Evolutionary conservation across 345 rosid species (phyloP).

Genomic region (Eucalyptus curtisii): DNA sequence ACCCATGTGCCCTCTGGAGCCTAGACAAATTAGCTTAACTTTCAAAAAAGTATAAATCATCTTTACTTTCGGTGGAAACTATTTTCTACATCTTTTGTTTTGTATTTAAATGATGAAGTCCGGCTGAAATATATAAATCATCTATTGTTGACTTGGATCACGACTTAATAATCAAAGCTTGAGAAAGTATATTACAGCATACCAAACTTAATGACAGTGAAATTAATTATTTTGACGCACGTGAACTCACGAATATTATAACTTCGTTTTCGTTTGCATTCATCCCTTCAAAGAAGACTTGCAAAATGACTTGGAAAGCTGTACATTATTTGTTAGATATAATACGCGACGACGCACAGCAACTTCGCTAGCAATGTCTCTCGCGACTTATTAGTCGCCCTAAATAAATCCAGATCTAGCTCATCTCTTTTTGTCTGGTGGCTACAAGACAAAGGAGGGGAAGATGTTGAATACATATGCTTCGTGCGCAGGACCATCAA

Average conservation of each 20-base stretch:
- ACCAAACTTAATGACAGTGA: background rate
- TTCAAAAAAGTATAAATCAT: background rate
- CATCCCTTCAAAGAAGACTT: background rate
- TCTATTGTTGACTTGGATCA: background rate
- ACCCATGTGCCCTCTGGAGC: background rate
- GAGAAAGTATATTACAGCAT: background rate
- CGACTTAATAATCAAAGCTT: background rate
- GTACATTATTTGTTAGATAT: no score
- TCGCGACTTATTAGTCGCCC: background rate
- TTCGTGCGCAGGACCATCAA: background rate
- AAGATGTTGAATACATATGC: background rate
- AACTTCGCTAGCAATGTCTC: background rate
- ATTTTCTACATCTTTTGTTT: background rate
- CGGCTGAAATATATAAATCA: background rate
- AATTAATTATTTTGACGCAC: background rate
- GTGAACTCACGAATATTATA: background rate
- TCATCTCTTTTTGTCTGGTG: background rate
- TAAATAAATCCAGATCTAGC: background rate
- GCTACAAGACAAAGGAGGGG: background rate
- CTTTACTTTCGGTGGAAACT: background rate
- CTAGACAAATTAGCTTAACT: background rate
- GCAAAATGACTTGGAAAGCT: background rate
- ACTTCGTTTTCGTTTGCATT: background rate
- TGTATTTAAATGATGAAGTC: background rate
- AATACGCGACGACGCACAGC: background rate